Percentiles rank a stretch among this genome's conserved stretches.
These are phyloP conservation scores for Stromatinia cepivora DNA, from an alignment of 2,329 filamentous ascomycete genomes.

Conservation along the genomic window DNA sequence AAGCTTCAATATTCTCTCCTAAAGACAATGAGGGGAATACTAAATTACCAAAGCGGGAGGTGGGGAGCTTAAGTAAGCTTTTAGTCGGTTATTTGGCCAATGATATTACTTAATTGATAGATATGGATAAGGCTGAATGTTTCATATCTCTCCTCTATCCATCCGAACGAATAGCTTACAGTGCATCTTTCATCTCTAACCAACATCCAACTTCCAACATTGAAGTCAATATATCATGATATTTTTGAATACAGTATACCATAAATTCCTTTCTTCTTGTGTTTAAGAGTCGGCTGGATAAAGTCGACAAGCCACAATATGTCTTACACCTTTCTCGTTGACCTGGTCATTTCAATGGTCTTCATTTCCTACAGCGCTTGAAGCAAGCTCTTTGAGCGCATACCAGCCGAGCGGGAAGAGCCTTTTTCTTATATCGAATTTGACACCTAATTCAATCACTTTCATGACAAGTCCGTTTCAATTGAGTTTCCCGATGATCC, in stretches of 20 bases:
- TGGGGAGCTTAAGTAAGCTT: not conserved
- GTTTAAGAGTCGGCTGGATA: not conserved
- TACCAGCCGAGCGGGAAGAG: constrained; percentile 9
- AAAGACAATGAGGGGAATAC: not conserved
- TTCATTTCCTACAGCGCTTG: not conserved
- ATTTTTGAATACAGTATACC: not conserved
- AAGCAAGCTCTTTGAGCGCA: not conserved
- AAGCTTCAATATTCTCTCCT: no score
- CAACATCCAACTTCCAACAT: not conserved
- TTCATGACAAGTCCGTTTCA: not conserved
- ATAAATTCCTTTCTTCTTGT: not conserved
- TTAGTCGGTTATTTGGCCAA: not conserved
- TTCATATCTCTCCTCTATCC: not conserved
- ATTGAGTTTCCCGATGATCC: not conserved
- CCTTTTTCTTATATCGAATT: not conserved
- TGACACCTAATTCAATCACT: not conserved
- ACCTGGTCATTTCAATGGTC: not conserved
- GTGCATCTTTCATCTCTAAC: not conserved
- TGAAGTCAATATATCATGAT: no score
- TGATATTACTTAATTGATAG: not conserved
- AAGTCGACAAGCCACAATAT: not conserved
- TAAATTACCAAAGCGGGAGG: not conserved
- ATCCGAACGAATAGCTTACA: not conserved
- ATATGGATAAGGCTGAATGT: constrained; percentile 12
- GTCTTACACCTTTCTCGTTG: not conserved